phyloP scores from a whole-genome alignment of 2,329 filamentous ascomycete genomes.

The Dactylellina sp. region DNA sequence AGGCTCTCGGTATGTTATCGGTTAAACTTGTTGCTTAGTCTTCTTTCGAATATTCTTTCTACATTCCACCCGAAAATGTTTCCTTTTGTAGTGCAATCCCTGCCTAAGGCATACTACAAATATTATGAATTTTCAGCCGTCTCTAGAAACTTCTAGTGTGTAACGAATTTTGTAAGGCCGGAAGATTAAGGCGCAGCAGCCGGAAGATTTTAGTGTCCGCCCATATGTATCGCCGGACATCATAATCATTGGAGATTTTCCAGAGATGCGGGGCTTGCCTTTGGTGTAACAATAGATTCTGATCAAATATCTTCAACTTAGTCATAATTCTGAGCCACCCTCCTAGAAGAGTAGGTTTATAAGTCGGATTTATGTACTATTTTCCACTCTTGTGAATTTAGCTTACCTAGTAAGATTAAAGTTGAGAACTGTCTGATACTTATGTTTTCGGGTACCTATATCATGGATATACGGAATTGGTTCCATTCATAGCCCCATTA shows the following conservation, averaged over 20 bases:
- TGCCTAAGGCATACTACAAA: neutral
- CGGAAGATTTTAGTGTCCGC: slow-evolving; percentile 4
- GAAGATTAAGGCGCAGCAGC: slow-evolving; percentile 35
- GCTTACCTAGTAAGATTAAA: no score
- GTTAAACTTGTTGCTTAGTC: slow-evolving; percentile 43
- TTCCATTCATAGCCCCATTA: no score
- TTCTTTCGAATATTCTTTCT: slow-evolving; percentile 20
- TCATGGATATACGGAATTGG: no score
- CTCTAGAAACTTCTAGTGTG: slow-evolving; percentile 37
- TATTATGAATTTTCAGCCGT: slow-evolving; percentile 12
- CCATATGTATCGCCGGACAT: no score
- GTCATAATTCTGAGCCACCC: no score
- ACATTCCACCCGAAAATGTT: slow-evolving; percentile 5
- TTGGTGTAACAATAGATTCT: neutral
- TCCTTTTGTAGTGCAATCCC: neutral
- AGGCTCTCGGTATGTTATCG: slow-evolving; percentile 49
- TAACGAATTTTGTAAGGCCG: slow-evolving; percentile 41
- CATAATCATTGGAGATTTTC: no score
- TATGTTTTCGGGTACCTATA: no score
- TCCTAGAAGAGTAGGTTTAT: no score
- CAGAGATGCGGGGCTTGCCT: neutral
- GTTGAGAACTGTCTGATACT: no score
- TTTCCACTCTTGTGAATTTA: no score
- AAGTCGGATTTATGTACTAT: no score
- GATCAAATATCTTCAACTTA: no score